Conservation (phyloP, 2,329 filamentous ascomycete genomes). For the Claviceps maximensis region DNA sequence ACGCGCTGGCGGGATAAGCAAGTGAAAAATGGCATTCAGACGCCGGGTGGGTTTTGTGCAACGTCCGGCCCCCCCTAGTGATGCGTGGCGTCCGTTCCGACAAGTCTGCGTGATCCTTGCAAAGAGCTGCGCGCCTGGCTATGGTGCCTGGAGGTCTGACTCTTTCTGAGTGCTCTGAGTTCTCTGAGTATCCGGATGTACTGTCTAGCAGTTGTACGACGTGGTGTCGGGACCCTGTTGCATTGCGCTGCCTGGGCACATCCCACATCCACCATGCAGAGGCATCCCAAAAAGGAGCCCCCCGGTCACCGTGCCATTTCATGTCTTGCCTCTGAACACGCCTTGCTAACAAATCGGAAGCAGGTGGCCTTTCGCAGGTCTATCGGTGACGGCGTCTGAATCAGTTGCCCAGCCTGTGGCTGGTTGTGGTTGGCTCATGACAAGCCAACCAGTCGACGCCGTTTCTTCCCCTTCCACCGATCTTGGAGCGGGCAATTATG, state of each 20-base stretch:
- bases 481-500: conserved; percentile 2
- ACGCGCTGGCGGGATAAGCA: neutral
- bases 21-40: conserved; percentile 1
- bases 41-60: conserved; percentile 8
- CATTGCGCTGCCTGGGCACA: conserved; percentile 7
- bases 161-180: conserved; percentile 5
- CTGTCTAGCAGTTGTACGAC: conserved; percentile 11
- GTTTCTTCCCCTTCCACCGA: conserved; percentile 1
- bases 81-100: conserved; percentile 15
- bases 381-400: conserved; percentile 6
- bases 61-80: conserved; percentile 3
- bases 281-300: conserved; percentile 8
- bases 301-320: conserved; percentile 7
- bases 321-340: conserved; percentile 8
- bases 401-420: conserved; percentile 2
- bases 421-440: conserved; percentile 4
- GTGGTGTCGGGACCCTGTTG: conserved; percentile 8
- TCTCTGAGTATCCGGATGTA: conserved; percentile 12
- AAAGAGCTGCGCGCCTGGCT: conserved; percentile 6
- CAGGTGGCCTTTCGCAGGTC: conserved; percentile 4
- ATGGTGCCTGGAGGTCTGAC: conserved; percentile 9
- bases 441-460: conserved; percentile 3
- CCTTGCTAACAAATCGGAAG: conserved; percentile 7
- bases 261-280: conserved; percentile 10
- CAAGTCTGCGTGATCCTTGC: conserved; percentile 10